Evolutionary conservation across 371 early-diverging fungal species (phyloP), one percentile per base, ranked within the genome.

Genomic region (Saksenaea vasiformis): DNA sequence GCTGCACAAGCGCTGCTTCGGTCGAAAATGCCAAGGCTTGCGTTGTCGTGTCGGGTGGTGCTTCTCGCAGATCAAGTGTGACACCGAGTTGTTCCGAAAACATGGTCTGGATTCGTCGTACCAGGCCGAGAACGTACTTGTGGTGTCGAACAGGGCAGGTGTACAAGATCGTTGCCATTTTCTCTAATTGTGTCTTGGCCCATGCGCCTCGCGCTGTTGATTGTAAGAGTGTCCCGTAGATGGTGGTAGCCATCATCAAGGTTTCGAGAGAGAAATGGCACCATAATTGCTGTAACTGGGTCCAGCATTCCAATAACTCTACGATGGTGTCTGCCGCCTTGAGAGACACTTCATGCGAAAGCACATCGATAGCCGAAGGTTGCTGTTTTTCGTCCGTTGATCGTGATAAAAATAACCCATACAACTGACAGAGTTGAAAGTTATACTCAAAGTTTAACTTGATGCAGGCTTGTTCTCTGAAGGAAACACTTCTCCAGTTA

Each of bases 181-280:
- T 64, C 19, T 60, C 41, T 31, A 72, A 13, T 27, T 72, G 66
- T 5, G 51, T 27, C 34, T 61, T 62, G 26, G 66, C 60, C 34
- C 54, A 57, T 3, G 56, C 58, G 5, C 41, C 62, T 13, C 58
- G 51, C 4, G 11, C 19, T 7, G 54, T 31, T 7, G 54, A 41
- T 10, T 43, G 54, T 14, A 65, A 14, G 22, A 44, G 38, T 11
- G 35, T 56, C 7, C 60, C 61, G 41, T 69, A 72, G 1, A 76
- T 67, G 17, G 69, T 61, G 7, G 69, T 63, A 1, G 76, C 73
- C 71, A 78, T 73, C 65, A 78, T 72, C 27, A 82, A 24, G 0
- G 76, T 75, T 27, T 82, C 83, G 4, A 82, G 47, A 1, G 83
- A 76, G 54, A 82, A 82, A 56, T 82, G 83, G 53, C 83, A 82